Percentiles rank a stretch among this genome's conserved stretches.
Conservation (phyloP, 257 asterid genomes). For the Primulina eburnea region DNA sequence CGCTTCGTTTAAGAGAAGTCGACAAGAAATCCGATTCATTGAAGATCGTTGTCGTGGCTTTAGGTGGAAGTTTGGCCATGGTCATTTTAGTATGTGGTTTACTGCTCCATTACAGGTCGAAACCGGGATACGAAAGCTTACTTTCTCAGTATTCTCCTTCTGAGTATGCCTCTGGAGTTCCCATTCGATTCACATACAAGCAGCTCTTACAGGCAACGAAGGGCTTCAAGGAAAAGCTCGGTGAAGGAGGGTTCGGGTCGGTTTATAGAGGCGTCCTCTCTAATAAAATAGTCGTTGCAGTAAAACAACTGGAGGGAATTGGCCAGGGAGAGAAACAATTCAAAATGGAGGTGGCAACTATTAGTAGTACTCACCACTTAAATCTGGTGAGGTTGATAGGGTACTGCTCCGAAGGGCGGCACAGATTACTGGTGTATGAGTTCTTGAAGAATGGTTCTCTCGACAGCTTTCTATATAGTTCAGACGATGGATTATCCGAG, state of each 20-base stretch:
- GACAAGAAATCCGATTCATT: conserved; percentile 23
- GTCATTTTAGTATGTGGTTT: conserved; percentile 36
- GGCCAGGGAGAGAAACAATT: conserved; percentile 53
- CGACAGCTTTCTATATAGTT: conserved; percentile 28
- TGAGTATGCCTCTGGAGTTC: conserved; percentile 46
- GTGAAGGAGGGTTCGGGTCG: not conserved
- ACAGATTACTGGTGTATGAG: conserved; percentile 48
- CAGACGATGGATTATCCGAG: conserved; percentile 1
- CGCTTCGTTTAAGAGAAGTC: conserved; percentile 11
- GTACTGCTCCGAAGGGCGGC: conserved; percentile 39
- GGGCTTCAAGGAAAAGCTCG: not conserved
- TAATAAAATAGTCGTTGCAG: conserved; percentile 39
- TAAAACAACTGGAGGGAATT: conserved; percentile 39
- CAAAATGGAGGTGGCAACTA: conserved; percentile 44
- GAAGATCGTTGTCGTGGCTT: conserved; percentile 41
- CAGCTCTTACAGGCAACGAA: not conserved
- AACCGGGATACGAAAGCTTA: conserved; percentile 42
- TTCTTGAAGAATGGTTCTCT: conserved; percentile 54
- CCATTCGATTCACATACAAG: not conserved
- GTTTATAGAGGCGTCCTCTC: conserved; percentile 10
- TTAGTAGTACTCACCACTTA: conserved; percentile 54
- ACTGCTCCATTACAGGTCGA: conserved; percentile 41
- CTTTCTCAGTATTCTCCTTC: conserved; percentile 50
- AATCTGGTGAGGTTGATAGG: conserved; percentile 50
- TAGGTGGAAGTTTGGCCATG: conserved; percentile 37